Base-by-base conservation (phyloP, 2,329 filamentous ascomycete species). In the Cryphonectria parasitica region DNA sequence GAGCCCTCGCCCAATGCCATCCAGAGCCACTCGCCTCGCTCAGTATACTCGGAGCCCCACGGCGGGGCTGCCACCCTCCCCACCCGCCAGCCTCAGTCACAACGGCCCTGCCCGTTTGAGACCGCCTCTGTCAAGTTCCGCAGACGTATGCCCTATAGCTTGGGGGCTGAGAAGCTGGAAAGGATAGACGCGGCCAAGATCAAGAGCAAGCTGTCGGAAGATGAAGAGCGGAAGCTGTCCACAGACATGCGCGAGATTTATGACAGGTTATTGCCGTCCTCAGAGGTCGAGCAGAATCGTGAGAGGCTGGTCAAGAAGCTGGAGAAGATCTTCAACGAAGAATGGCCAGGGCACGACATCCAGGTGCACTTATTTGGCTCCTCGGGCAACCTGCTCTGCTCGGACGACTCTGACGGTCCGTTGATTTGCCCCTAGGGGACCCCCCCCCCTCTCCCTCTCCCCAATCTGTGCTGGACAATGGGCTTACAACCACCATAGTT, bases 361-460 rank as follows among this genome's bases (percentile, higher is more conserved):
- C 90, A 89, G 75, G 96, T 98, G 49, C 91, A 96, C 79, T 89
- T 98, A 22, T 99, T 99, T 86, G 96, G 96, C n/a, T 98, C 96
- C 6, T 98, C 96, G 5, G 96, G 96, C 64, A 99, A 99, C 80
- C 84, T 96, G 79, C 84, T 99, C 69, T 98, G 94, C 81, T 97
- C 95, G 45, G 95, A 94, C 80, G 94, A 98, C 78, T 99, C 96
- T 67, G 96, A 99, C 83, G 93, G 94, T 97, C 84, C 76, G 90
- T 84, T 45, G 36, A n/a, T 36, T n/a, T 11, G 1, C 34, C 58
- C 58, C 58, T 19, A 43, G 19, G 6, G 5, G 22, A 17, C 19
- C 41, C 13, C 2, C 4, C 19, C 45, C 39, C 60, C 19, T n/a
- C n/a, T 45, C 15, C 45, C 34, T 34, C 19, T 19, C 3, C 60